Base-by-base conservation (phyloP, 2,329 filamentous ascomycete genomes). In the Sporothrix curviconia region DNA sequence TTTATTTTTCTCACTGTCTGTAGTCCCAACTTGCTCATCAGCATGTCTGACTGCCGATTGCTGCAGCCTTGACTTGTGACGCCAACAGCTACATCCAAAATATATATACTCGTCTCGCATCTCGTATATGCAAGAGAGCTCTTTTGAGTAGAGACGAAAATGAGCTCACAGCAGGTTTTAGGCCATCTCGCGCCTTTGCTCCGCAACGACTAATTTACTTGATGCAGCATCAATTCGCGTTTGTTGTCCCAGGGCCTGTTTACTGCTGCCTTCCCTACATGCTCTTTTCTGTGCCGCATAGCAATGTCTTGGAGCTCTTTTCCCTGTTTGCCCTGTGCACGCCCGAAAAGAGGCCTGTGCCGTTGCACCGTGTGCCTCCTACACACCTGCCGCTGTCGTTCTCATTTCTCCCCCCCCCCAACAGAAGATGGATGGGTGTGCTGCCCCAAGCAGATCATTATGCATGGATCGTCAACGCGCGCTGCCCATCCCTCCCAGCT, bases 61-160 rank as follows among this genome's bases (percentile, higher is more conserved):
- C 15, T 22, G 47, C 47, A 51, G 47, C 47, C 32, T 39, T 22
- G 24, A 12, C 15, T 5, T 15, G 7, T 49, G n/a, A n/a, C n/a
- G n/a, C n/a, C n/a, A n/a, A n/a, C n/a, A n/a, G n/a, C n/a, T n/a
- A n/a, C n/a, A n/a, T n/a, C n/a, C n/a, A n/a, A n/a, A n/a, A n/a
- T 17, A 32, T 17, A 17, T 39, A 15, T 19, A 17, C 49, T 19
- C 49, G 25, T 39, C 37, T 9, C 28, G 34, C 49, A 8, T 51
- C 49, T 51, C 49, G 49, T 51, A 51, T 51, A 51, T 51, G 49
- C 49, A 51, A 8, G 34, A 25, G 19, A 22, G 22, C n/a, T 34
- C 4, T 17, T 17, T 28, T 5, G 24, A 28, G 28, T 14, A 17
- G 11, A 37, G 17, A 17, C 25, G 24, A 51, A 37, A 39, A 39